Evolutionary conservation across 768 basidiomycete genomes (phyloP).

Genomic region (Mycena kentingensis): DNA sequence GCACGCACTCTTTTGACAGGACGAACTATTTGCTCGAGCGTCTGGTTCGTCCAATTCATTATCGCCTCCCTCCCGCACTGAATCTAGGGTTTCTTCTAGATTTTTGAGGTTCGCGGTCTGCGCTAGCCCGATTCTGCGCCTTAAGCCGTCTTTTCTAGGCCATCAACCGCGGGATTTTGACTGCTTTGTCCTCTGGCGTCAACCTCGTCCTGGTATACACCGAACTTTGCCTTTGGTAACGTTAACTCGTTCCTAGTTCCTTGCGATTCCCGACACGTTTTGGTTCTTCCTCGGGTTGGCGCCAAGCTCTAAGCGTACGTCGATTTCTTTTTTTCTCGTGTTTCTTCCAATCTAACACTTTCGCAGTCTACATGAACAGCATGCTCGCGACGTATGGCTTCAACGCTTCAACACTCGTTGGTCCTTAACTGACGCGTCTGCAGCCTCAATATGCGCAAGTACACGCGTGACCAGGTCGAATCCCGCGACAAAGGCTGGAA

Average conservation of each 20-base stretch:
- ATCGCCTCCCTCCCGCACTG: no score
- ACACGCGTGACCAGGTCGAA: conserved; percentile 1
- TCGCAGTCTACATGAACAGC: conserved; percentile 19
- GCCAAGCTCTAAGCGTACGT: conserved; percentile 14
- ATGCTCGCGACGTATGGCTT: conserved; percentile 18
- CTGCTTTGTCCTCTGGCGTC: conserved; percentile 10
- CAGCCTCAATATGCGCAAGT: conserved; percentile 15
- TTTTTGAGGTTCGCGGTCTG: no score
- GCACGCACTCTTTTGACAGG: background rate
- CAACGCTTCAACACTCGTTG: background rate
- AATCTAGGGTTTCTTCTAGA: no score
- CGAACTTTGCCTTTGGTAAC: background rate
- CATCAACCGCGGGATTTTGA: conserved; percentile 16
- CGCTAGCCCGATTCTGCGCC: no score
- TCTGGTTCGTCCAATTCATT: no score
- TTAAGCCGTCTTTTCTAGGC: no score
- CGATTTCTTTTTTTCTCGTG: background rate
- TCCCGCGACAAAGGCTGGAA: conserved; percentile 19
- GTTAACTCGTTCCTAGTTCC: conserved; percentile 4
- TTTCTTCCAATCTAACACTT: background rate
- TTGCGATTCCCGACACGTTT: conserved; percentile 16
- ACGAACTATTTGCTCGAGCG: conserved; percentile 16
- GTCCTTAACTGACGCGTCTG: background rate
- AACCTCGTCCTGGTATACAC: conserved; percentile 10
- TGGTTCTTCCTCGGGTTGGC: conserved; percentile 20